Base-by-base conservation (phyloP, 768 basidiomycete genomes). In the Naganishia antarctica region DNA sequence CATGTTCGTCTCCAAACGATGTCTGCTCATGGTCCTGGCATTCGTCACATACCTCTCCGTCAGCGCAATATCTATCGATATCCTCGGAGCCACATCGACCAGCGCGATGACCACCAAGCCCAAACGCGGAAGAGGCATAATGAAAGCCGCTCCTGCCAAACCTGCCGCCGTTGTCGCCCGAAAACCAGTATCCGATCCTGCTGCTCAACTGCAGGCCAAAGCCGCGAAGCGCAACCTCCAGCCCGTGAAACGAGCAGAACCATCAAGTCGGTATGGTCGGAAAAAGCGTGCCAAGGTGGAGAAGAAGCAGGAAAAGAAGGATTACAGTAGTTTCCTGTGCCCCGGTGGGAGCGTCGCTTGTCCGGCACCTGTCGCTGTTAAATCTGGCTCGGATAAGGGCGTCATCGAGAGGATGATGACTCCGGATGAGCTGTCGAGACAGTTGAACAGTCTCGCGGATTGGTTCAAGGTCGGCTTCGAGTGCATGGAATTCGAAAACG, bases 401-500 rank as follows among this genome's bases (percentile, higher is more conserved):
- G 44, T 47, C 7, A 45, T 53, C 23, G 57, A 61, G 28, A 46
- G 34, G 41, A 57, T 60, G 40, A 31, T 47, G 18, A 62, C 67
- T 0, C 64, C 68, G 12, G 65, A 62, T 9, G 68, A 65, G 40
- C 63, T 75, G 31, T 69, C 71, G 18, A 47, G 18, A 16, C 62
- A 68, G 40, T 62, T 79, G 47, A 69, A 71, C 31, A 69, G 64
- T 12, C 47, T 79, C 40, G 72, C 73, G 34, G 74, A 76, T 61
- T 79, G 78, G 76, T 77, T 79, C 70, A 75, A 69, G 49, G 64
- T 74, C 26, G 78, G 76, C 13, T 79, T 79, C 65, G 78, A 79
- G 63, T 79, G 78, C 59, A 63, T 77, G 34, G 76, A 78, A 34
- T 50, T 74, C n/a, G 73, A 71, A 25, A 70, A 68, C n/a, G 78